These are phyloP conservation scores for Terfezia boudieri DNA, from an alignment of 495 filamentous ascomycete species.

Conservation along the genomic window DNA sequence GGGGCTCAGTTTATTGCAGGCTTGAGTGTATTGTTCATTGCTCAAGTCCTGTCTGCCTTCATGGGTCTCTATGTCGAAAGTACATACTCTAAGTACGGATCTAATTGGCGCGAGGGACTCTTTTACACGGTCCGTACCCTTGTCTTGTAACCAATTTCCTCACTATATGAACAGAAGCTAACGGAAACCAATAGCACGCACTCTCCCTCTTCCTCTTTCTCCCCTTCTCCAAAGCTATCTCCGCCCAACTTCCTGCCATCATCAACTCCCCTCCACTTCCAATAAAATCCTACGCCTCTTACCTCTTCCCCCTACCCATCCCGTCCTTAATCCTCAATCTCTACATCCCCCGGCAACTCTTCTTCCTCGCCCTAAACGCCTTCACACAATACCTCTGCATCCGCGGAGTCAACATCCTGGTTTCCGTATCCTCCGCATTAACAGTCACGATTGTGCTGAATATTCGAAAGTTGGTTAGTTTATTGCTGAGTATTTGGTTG, in stretches of 20 bases:
- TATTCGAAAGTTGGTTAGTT: slow-evolving; percentile 78
- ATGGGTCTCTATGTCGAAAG: slow-evolving; percentile 90
- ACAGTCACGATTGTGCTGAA: slow-evolving; percentile 94
- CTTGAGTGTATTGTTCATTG: slow-evolving; percentile 62
- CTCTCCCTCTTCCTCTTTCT: slow-evolving; percentile 26
- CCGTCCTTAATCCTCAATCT: slow-evolving; percentile 1
- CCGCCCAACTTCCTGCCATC: slow-evolving; percentile 24
- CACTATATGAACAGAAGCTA: not conserved
- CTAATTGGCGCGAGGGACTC: slow-evolving; percentile 86
- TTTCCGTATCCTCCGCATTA: slow-evolving; percentile 63
- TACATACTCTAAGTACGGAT: slow-evolving; percentile 63
- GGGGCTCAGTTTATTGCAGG: slow-evolving; percentile 38
- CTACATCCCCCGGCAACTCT: slow-evolving; percentile 42
- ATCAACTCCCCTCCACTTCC: slow-evolving; percentile 10
- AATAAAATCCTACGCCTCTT: not conserved
- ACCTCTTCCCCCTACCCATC: not conserved
- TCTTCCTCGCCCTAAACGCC: slow-evolving; percentile 56
- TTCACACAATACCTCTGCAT: slow-evolving; percentile 88
- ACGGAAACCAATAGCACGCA: slow-evolving; percentile 5
- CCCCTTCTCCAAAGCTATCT: slow-evolving; percentile 31
- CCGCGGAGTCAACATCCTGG: slow-evolving; percentile 77
- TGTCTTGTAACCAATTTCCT: slow-evolving; percentile 14
- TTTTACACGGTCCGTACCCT: slow-evolving; percentile 49
- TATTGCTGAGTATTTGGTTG: slow-evolving; percentile 72
- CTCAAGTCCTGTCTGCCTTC: slow-evolving; percentile 73